Conservation (phyloP, 768 basidiomycete genomes). For the Exsudoporus frostii region DNA sequence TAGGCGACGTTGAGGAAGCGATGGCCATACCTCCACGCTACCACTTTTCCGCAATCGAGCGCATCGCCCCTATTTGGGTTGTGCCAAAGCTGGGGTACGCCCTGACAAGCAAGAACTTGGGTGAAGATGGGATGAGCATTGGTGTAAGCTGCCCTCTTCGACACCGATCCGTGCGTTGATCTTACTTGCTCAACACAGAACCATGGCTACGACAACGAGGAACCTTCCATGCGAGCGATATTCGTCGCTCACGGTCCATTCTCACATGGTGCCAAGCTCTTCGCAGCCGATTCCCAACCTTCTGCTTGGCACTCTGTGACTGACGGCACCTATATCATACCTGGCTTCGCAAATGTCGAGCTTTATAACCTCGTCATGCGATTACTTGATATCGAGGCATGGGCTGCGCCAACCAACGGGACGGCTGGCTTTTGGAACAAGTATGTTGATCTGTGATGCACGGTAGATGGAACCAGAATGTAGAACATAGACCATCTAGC, state of each 20-base stretch:
- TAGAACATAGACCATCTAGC: background rate
- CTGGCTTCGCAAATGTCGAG: slow-evolving; percentile 83
- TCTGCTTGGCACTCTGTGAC: slow-evolving; percentile 60
- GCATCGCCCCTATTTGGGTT: slow-evolving; percentile 88
- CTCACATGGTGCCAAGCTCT: slow-evolving; percentile 63
- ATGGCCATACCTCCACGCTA: slow-evolving; percentile 68
- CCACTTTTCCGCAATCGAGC: slow-evolving; percentile 67
- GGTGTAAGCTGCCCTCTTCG: slow-evolving; percentile 53
- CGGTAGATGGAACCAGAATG: background rate
- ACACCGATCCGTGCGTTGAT: background rate
- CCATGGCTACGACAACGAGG: slow-evolving; percentile 87
- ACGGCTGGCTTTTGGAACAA: slow-evolving; percentile 81
- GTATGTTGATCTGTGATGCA: slow-evolving; percentile 43
- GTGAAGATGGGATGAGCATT: slow-evolving; percentile 61
- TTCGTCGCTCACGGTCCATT: slow-evolving; percentile 94
- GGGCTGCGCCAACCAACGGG: slow-evolving; percentile 67
- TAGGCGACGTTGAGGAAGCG: slow-evolving; percentile 14
- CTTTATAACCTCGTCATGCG: slow-evolving; percentile 80
- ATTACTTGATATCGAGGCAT: slow-evolving; percentile 59
- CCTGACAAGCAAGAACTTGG: slow-evolving; percentile 63
- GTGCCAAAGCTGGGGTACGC: slow-evolving; percentile 80
- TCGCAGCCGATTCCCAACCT: slow-evolving; percentile 3
- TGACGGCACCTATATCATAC: slow-evolving; percentile 60
- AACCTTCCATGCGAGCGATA: slow-evolving; percentile 78
- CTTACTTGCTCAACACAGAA: slow-evolving; percentile 45